Percentiles rank a stretch among this genome's conserved stretches.
Conservation (phyloP, 352 stramenopile species). For the Pythium guiyangense region DNA sequence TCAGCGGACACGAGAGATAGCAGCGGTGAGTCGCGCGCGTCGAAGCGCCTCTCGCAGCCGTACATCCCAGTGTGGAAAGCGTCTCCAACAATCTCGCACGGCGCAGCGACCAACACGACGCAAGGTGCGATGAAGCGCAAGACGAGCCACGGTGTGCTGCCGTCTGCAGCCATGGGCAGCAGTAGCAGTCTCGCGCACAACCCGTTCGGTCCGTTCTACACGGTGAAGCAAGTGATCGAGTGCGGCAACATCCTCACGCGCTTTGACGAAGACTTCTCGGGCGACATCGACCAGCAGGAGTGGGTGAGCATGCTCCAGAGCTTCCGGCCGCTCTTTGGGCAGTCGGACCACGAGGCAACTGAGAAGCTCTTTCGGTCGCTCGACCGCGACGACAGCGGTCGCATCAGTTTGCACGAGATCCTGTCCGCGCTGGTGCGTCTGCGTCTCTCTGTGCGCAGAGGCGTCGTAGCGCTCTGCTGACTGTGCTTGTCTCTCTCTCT, state of each 20-base stretch:
- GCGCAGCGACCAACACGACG: neutral
- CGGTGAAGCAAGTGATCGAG: slow-evolving; percentile 49
- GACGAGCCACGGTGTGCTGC: neutral
- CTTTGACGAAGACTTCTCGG: slow-evolving; percentile 52
- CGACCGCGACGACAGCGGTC: slow-evolving; percentile 43
- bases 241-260: slow-evolving; percentile 38
- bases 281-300: slow-evolving; percentile 49
- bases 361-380: slow-evolving; percentile 47
- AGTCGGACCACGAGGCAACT: slow-evolving; percentile 20
- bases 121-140: neutral
- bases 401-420: slow-evolving; percentile 45
- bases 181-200: slow-evolving; percentile 15
- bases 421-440: slow-evolving; percentile 47
- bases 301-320: slow-evolving; percentile 46
- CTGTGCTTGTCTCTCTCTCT: slow-evolving; percentile 2
- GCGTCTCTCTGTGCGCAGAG: neutral
- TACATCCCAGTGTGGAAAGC: slow-evolving; percentile 4
- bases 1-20: neutral
- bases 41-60: slow-evolving; percentile 9
- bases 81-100: neutral
- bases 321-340: slow-evolving; percentile 16
- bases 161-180: neutral
- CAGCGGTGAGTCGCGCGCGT: neutral
- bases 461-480: neutral
- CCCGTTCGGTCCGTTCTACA: slow-evolving; percentile 56